Percentiles rank a stretch among this genome's conserved stretches.
Evolutionary conservation across 2,329 filamentous ascomycete genomes (phyloP).

Genomic region (Harringtonia lauricola): DNA sequence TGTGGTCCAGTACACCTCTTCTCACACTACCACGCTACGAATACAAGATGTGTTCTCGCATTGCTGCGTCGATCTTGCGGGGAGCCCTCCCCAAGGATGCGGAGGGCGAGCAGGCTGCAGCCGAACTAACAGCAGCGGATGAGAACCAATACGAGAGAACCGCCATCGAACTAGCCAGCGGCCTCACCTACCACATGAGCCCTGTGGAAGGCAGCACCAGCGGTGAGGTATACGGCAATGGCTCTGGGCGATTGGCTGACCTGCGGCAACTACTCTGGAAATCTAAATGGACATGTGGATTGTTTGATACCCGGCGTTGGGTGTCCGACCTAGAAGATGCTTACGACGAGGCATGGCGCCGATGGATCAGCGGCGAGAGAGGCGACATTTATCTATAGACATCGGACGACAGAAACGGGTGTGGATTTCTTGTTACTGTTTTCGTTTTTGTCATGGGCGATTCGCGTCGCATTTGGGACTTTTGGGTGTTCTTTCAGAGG

Average conservation of each 20-base stretch:
- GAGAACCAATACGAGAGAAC: constrained; percentile 79
- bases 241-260: constrained; percentile 61
- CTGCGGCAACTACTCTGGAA: constrained; percentile 74
- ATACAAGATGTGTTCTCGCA: constrained; percentile 98
- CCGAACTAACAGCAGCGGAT: constrained; percentile 64
- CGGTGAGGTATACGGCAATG: constrained; percentile 34
- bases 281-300: constrained; percentile 70
- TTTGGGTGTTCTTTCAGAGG: background rate
- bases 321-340: constrained; percentile 79
- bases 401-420: background rate
- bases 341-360: constrained; percentile 78
- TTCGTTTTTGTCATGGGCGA: background rate
- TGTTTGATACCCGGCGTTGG: constrained; percentile 91
- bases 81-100: constrained; percentile 69
- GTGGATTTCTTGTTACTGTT: background rate
- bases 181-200: constrained; percentile 44
- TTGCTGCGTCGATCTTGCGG: constrained; percentile 88
- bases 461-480: background rate
- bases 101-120: constrained; percentile 55
- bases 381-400: constrained; percentile 74
- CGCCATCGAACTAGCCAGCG: constrained; percentile 56
- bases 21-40: constrained; percentile 83
- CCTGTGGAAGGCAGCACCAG: constrained; percentile 11
- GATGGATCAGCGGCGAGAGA: constrained; percentile 77
- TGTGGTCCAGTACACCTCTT: constrained; percentile 92